Evolutionary conservation across 208 protist species (phyloP).

Genomic region (Leishmania amazonensis): DNA sequence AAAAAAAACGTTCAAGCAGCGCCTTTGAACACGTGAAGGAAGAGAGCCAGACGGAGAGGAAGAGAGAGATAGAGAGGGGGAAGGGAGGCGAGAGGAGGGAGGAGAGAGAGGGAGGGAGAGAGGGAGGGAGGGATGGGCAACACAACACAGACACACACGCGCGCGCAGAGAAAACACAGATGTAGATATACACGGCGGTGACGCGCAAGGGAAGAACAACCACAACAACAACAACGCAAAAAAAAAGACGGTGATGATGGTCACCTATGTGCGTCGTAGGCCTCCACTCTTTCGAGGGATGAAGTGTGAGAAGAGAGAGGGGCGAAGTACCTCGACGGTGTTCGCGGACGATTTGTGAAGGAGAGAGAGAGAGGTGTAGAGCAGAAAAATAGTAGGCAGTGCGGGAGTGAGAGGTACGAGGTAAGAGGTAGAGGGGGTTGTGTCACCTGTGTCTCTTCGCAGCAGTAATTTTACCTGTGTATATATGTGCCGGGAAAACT

Average conservation of each 20-base stretch:
- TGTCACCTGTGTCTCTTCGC: background rate
- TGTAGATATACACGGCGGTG: background rate
- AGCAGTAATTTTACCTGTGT: background rate
- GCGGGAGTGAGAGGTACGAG: no score
- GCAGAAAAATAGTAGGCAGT: background rate
- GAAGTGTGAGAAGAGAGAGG: background rate
- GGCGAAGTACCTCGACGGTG: background rate
- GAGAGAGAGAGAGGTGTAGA: background rate
- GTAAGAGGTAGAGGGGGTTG: background rate
- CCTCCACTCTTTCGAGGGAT: background rate
- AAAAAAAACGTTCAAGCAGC: background rate
- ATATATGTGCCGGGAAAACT: background rate
- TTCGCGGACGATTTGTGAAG: background rate
- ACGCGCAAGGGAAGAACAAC: background rate
- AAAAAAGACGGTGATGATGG: background rate
- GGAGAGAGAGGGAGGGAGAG: background rate
- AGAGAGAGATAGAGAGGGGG: no score
- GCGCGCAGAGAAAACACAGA: background rate
- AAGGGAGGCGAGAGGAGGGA: background rate
- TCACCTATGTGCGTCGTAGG: background rate
- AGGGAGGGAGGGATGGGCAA: background rate
- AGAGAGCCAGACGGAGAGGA: background rate
- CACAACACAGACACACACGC: background rate
- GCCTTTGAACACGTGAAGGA: background rate
- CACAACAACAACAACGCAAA: background rate